phyloP scores from a whole-genome alignment of 169 alveolate species.

The Plasmodium vivax region DNA sequence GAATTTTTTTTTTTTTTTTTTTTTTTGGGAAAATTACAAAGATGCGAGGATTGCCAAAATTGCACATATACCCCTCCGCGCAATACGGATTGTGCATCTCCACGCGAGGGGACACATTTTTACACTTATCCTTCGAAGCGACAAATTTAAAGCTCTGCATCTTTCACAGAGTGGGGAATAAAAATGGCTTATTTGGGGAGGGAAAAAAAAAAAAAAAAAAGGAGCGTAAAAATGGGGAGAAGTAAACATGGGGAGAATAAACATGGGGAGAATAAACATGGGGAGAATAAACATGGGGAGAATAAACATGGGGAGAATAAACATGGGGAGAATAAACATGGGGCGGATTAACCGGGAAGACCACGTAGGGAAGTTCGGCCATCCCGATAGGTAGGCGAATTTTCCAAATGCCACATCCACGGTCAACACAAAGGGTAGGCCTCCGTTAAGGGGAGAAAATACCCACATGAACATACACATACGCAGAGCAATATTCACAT shows the following conservation, averaged over 20 bases:
- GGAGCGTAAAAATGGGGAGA: background rate
- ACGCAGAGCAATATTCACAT: background rate
- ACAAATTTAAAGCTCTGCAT: background rate
- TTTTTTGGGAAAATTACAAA: background rate
- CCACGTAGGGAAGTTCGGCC: background rate
- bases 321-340: background rate
- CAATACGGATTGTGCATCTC: background rate
- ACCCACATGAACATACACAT: background rate
- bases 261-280: too few species aligned
- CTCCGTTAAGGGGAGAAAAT: background rate
- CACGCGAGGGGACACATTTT: background rate
- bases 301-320: background rate
- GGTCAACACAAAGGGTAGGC: background rate
- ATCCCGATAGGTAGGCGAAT: background rate
- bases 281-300: too few species aligned
- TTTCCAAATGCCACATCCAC: background rate
- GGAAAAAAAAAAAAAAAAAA: too few species aligned
- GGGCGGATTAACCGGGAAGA: background rate
- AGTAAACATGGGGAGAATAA: too few species aligned
- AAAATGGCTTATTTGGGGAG: background rate
- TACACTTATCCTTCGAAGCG: background rate
- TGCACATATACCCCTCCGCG: background rate
- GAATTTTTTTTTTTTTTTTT: background rate
- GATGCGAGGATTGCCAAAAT: background rate
- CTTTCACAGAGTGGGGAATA: background rate